Base-by-base conservation (phyloP, 2,329 filamentous ascomycete genomes). In the Aspergillus brunneoviolaceus region DNA sequence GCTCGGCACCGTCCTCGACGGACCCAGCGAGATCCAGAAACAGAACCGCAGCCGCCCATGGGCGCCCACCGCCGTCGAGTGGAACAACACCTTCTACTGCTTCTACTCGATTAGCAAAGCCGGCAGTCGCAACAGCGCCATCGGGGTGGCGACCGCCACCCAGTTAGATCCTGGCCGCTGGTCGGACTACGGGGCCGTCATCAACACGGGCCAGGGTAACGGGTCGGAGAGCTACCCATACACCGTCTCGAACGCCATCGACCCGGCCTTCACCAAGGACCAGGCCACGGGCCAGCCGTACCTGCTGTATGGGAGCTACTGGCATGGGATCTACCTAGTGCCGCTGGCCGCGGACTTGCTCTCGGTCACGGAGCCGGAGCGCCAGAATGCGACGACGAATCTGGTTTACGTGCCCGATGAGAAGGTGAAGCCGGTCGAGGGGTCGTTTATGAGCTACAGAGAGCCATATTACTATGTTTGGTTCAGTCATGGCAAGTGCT, bases 401-500 rank as follows among this genome's bases (percentile, higher is more conserved):
- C 67, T 76, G 54, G 69, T 64, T 0, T 72, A 63, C 51, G 10
- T 69, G 7, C 71, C 71, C 3, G 9, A 57, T 2, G 27, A 47
- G 3, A 61, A 60, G 12, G 21, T 55, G 7, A 71, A 68, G 52
- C 72, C 74, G 0, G 60, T 69, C 19, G 76, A 78, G 55, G 76
- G 75, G 0, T 67, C 70, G 0, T 77, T 71, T 58, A 72, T 78
- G 67, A 76, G 67, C 51, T 77, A 69, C 27, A 65, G 62, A 5
- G 65, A 66, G 3, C 71, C 70, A 1, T 77, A 71, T 49, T 78
- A 77, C 63, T 78, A 78, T 60, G 42, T 69, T 21, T 78, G 75
- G 75, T 76, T 74, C 51, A 77, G 75, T 53, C 69, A 71, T 58
- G 76, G 76, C 12, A 66, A 71, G n/a, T 77, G 76, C 56, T 77